phyloP scores from a whole-genome alignment of 805 yeast species.

The Torulaspora gathmanii region DNA sequence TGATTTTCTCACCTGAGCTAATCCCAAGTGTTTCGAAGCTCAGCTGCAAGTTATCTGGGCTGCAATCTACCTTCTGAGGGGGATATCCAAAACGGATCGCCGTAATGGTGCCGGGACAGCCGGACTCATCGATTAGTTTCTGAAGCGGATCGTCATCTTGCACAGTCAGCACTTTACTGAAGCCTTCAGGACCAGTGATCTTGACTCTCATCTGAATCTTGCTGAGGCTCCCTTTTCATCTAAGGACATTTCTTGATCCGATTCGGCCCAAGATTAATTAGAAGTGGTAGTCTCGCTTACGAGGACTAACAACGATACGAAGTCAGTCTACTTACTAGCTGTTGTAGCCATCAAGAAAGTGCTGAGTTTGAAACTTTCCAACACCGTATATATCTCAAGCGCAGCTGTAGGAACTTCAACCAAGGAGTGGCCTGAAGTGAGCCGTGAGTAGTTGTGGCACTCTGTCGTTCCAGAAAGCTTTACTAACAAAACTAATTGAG shows the following conservation, averaged over 20 bases:
- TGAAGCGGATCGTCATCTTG: slow-evolving; percentile 37
- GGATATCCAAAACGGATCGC: slow-evolving; percentile 56
- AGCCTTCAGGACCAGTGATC: slow-evolving; percentile 27
- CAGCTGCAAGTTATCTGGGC: slow-evolving; percentile 13
- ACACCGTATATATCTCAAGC: too few relatives aligned
- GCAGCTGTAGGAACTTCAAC: too few relatives aligned
- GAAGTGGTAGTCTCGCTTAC: too few relatives aligned
- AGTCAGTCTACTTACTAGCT: background rate
- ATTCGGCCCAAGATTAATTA: background rate
- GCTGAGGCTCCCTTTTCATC: background rate
- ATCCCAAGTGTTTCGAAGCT: slow-evolving; percentile 44
- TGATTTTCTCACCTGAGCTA: slow-evolving; percentile 55
- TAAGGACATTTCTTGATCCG: background rate
- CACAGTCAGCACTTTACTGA: slow-evolving; percentile 36
- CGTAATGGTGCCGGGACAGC: slow-evolving; percentile 1
- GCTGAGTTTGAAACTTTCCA: too few relatives aligned
- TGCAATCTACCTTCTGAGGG: slow-evolving; percentile 43
- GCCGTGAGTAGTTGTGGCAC: too few relatives aligned
- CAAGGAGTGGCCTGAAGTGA: too few relatives aligned
- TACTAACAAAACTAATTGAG: background rate
- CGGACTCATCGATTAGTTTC: slow-evolving; percentile 31
- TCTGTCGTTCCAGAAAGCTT: too few relatives aligned
- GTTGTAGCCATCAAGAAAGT: background rate
- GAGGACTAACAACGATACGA: background rate
- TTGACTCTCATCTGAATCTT: slow-evolving; percentile 38